These are phyloP conservation scores for Zygosaccharomyces sapae DNA, from an alignment of 1,139 yeast genomes.

Conservation along the genomic window DNA sequence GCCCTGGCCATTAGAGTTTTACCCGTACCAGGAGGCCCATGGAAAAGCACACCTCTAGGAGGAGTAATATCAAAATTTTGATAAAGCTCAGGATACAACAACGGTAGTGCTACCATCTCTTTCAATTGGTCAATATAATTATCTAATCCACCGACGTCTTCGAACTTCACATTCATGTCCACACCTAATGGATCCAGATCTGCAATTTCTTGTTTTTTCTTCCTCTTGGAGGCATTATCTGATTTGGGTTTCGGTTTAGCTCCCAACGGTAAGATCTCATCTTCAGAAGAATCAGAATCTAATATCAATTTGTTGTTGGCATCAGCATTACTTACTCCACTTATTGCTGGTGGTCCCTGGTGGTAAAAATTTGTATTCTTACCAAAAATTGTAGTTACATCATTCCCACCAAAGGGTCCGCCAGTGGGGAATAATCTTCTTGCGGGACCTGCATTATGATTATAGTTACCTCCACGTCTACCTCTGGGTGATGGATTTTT, in stretches of 20 bases:
- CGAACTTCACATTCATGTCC: constrained; percentile 86
- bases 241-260: constrained; percentile 29
- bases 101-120: constrained; percentile 94
- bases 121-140: constrained; percentile 86
- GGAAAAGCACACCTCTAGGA: constrained; percentile 95
- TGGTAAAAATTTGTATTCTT: constrained; percentile 48
- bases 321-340: constrained; percentile 36
- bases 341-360: constrained; percentile 35
- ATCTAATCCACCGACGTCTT: constrained; percentile 88
- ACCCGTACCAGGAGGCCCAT: constrained; percentile 99
- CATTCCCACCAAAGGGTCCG: constrained; percentile 97
- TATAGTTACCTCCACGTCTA: constrained; percentile 37
- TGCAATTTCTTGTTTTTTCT: constrained; percentile 62
- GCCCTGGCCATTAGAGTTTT: constrained; percentile 98
- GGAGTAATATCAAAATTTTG: constrained; percentile 90
- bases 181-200: constrained; percentile 95
- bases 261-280: constrained; percentile 41
- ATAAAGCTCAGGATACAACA: constrained; percentile 88
- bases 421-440: constrained; percentile 83
- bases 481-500: constrained; percentile 33
- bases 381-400: constrained; percentile 71
- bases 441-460: constrained; percentile 39
- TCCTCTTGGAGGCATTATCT: constrained; percentile 22
- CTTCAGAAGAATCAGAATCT: constrained; percentile 75
- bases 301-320: constrained; percentile 30